Base-by-base conservation (phyloP, 108 stramenopile genomes). In the Cyclotella choctawhatcheeana region DNA sequence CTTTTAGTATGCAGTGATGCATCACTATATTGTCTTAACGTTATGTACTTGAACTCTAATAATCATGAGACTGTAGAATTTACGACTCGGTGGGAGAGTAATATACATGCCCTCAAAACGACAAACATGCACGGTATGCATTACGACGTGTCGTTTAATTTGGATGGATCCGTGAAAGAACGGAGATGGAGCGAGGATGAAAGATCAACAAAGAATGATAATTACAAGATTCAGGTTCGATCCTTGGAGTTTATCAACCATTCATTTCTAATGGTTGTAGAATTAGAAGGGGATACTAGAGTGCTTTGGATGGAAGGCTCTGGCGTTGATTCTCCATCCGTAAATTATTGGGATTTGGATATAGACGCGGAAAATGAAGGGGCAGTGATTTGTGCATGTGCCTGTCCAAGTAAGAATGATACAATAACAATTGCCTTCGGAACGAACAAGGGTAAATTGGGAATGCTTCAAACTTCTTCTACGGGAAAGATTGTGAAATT, bases 121-220 rank as follows among this genome's bases (percentile, higher is more conserved):
- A 58, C 8, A 8, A 31, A 31, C 27, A 10, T 79, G 73, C 82
- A 44, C 82, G 82, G 82, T 79, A 8, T 47, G 62, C 53, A 82
- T 76, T 17, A 74, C 82, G 22, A 58, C 34, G 56, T 70, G n/a
- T 29, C 33, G 22, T 33, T 30, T 30, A 82, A 85, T 20, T 86
- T 88, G 10, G 62, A 85, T 16, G 74, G 79, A 20, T 81, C 84
- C 5, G 44, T 91, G 22, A 18, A 44, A 61, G 66, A 67, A 34
- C 70, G 81, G 3, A 18, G 55, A 1, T 70, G 72, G 21, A 82
- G 82, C 52, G 52, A 74, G n/a, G 51, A 64, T 14, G 45, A n/a
- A n/a, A n/a, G n/a, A n/a, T n/a, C n/a, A n/a, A n/a, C n/a, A n/a
- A n/a, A 50, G 18, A 14, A n/a, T 73, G 83, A 27, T 27, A 10